Evolutionary conservation across 2,329 filamentous ascomycete species (phyloP).

Genomic region (Aciculosporium take): DNA sequence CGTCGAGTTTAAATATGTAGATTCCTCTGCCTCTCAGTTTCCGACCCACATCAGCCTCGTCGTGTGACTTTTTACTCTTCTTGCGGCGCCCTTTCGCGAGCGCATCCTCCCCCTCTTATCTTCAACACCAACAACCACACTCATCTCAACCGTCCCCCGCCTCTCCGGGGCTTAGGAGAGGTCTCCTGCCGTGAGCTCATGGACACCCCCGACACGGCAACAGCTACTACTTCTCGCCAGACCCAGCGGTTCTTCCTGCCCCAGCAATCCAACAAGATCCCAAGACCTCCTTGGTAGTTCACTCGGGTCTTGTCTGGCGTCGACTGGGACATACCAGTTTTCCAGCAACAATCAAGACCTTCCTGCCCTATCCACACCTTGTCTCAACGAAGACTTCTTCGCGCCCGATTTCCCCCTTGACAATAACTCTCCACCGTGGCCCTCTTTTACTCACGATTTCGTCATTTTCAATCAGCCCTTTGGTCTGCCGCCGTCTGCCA

Average conservation of each 20-base stretch:
- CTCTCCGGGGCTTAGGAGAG: constrained; percentile 10
- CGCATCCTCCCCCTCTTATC: not conserved
- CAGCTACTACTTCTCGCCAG: constrained; percentile 1
- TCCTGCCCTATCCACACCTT: constrained; percentile 2
- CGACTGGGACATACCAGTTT: constrained; percentile 1
- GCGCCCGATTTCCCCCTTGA: not conserved
- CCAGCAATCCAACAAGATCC: constrained; percentile 8
- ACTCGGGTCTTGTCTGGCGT: constrained; percentile 5
- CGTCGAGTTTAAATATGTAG: constrained; percentile 1
- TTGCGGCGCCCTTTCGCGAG: not conserved
- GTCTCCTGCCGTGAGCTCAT: constrained; percentile 11
- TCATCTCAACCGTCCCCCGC: constrained; percentile 1
- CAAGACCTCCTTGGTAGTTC: constrained; percentile 8
- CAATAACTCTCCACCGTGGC: constrained; percentile 1
- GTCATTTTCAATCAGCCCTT: not conserved
- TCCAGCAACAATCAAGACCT: not conserved
- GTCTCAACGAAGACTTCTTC: not conserved
- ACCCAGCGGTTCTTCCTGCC: constrained; percentile 8
- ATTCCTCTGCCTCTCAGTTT: not conserved
- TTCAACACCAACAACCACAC: not conserved
- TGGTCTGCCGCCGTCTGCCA: not conserved
- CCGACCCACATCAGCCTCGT: not conserved
- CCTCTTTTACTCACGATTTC: not conserved
- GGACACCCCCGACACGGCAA: constrained; percentile 6
- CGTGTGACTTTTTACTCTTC: not conserved